Evolutionary conservation across 306 rosid genomes (phyloP), one percentile per base, ranked within the genome.

Genomic region (Glycine latifolia): DNA sequence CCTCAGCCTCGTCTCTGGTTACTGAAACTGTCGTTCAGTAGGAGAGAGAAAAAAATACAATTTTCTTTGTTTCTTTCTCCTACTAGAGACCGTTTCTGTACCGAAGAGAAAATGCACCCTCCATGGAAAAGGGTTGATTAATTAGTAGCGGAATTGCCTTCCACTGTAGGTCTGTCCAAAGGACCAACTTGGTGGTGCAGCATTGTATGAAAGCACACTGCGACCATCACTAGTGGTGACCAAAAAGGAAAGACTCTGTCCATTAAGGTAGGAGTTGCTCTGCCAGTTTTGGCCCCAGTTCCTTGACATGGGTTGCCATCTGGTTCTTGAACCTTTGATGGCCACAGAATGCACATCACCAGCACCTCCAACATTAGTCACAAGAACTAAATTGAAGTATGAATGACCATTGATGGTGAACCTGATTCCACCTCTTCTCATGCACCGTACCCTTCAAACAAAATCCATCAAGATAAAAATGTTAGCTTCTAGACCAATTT

Each of bases 261-360:
- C 97, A 79, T 85, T 88, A 14, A 91, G 80, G 76, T 89, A 86
- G 41, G 91, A 86, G 56, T 92, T 90, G 85, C 97, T 92, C 80
- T 90, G 93, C 97, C 97, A 92, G 62, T 92, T 92, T 81, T 92
- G 95, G 1, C 97, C 97, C 97, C 97, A 92, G 14, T 92, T 92
- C 47, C 97, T 85, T 47, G 97, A 92, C 94, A 92, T 89, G 55
- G 89, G 44, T 79, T 86, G 92, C 97, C 95, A 92, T 54, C 93
- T 78, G 37, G 87, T 82, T 60, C 93, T 87, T 26, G 97, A 91
- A 33, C 97, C 97, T 77, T 89, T 92, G 73, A 92, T 91, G 41
- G 94, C 46, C 48, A 92, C 88, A 17, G 89, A 67, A 44, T 91
- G 93, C 17, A 86, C 95, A 83, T 92, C 97, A 39, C 97, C 97